Evolutionary conservation across 441 rosid genomes (phyloP).

Genomic region (Populus hybrid): DNA sequence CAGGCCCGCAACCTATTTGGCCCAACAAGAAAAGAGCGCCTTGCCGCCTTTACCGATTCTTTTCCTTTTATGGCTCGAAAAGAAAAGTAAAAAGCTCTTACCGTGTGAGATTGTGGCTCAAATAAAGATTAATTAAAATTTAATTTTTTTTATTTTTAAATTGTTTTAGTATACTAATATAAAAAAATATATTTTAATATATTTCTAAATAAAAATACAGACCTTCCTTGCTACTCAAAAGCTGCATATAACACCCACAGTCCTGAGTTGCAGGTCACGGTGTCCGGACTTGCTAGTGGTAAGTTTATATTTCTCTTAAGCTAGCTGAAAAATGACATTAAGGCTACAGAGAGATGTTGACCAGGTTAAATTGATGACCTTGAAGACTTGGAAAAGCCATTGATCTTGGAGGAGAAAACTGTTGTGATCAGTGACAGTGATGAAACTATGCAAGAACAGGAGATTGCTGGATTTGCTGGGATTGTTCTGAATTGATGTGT

Average conservation of each 20-base stretch:
- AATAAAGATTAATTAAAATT: no score
- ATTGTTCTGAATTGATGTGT: slow-evolving; percentile 12
- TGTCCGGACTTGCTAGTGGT: no score
- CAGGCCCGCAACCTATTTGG: no score
- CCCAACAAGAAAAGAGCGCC: no score
- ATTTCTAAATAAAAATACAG: background rate
- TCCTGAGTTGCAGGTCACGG: no score
- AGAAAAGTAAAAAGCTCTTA: no score
- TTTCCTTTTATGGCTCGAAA: no score
- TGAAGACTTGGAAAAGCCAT: slow-evolving; percentile 48
- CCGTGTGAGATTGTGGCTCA: no score
- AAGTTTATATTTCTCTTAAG: background rate
- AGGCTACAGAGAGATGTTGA: slow-evolving; percentile 45
- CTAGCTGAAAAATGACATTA: slow-evolving; percentile 38
- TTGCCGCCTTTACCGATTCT: no score
- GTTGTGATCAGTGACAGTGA: slow-evolving; percentile 24
- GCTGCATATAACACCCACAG: background rate
- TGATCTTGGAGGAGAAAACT: slow-evolving; percentile 31
- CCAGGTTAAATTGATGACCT: slow-evolving; percentile 38
- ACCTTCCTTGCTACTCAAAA: background rate
- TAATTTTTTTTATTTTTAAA: no score
- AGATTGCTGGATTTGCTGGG: slow-evolving; percentile 34
- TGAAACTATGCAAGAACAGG: slow-evolving; percentile 16
- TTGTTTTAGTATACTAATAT: no score
- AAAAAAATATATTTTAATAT: no score